These are phyloP conservation scores for Escovopsis sp. DNA, from an alignment of 2,329 filamentous ascomycete genomes.

Conservation along the genomic window DNA sequence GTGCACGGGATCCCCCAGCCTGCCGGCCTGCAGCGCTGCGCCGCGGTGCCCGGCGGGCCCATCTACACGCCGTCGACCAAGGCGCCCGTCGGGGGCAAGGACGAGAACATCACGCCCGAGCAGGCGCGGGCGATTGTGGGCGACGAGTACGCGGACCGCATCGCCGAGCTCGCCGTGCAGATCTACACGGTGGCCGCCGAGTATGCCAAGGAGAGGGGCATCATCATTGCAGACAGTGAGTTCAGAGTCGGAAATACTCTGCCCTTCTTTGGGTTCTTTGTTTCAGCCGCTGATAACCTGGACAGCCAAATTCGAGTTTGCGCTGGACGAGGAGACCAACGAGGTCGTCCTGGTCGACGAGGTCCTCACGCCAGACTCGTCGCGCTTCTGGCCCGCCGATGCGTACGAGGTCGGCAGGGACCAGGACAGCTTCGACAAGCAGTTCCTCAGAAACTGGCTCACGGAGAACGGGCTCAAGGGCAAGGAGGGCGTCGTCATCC, in stretches of 20 bases:
- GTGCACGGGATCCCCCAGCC: conserved; percentile 64
- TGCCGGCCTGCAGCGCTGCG: conserved; percentile 52
- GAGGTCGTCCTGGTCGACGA: conserved; percentile 48
- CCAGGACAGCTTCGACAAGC: conserved; percentile 83
- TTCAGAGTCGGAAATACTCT: conserved; percentile 11
- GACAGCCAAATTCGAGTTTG: conserved; percentile 32
- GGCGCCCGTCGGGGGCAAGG: conserved; percentile 60
- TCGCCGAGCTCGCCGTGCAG: conserved; percentile 17
- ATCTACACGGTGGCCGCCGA: conserved; percentile 34
- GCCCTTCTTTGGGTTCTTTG: conserved; percentile 1
- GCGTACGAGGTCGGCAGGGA: conserved; percentile 49
- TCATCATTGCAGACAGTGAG: conserved; percentile 25
- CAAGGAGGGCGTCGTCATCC: conserved; percentile 32
- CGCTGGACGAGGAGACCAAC: conserved; percentile 27
- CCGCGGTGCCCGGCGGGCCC: conserved; percentile 48
- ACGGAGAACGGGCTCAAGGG: conserved; percentile 45
- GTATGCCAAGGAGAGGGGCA: conserved; percentile 36
- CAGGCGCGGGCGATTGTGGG: conserved; percentile 34
- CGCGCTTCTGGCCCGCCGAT: conserved; percentile 71
- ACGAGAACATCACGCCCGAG: conserved; percentile 73
- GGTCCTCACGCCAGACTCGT: conserved; percentile 71
- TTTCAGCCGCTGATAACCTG: too few relatives aligned
- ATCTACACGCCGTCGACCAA: conserved; percentile 66
- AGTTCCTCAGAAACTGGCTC: conserved; percentile 72
- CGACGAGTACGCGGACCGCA: conserved; percentile 17